Evolutionary conservation across 2,329 filamentous ascomycete species (phyloP).

Genomic region (Knufia petricola): DNA sequence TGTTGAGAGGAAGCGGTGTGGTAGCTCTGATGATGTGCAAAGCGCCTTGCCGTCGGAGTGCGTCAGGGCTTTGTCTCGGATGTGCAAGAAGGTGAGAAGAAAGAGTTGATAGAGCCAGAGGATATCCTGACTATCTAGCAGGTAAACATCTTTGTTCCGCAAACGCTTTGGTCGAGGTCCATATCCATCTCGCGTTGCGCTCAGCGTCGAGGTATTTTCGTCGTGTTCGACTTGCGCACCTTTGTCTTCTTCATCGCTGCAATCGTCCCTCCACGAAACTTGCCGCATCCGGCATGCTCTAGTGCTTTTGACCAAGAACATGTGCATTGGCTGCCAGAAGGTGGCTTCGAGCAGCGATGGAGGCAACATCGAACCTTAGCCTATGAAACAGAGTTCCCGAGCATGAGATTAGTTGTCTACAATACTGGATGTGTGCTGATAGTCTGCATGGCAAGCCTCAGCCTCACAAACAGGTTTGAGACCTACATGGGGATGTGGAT

Average conservation of each 20-base stretch:
- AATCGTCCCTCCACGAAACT: constrained; percentile 1
- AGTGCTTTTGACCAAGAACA: background rate
- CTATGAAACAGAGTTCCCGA: constrained; percentile 6
- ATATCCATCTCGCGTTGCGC: background rate
- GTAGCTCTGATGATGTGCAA: constrained; percentile 3
- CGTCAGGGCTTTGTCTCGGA: constrained; percentile 11
- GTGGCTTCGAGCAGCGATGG: background rate
- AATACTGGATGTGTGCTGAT: constrained; percentile 5
- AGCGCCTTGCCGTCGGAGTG: constrained; percentile 8
- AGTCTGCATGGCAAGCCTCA: background rate
- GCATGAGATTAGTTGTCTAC: constrained; percentile 2
- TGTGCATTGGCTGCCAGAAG: background rate
- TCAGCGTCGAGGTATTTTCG: background rate
- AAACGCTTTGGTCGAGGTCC: constrained; percentile 4
- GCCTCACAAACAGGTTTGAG: constrained; percentile 1
- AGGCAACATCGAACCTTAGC: background rate
- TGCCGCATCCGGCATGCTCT: constrained; percentile 5
- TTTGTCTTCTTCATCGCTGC: constrained; percentile 4
- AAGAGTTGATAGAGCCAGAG: background rate
- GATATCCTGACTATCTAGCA: constrained; percentile 8
- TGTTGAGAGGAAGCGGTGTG: constrained; percentile 6
- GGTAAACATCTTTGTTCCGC: constrained; percentile 3
- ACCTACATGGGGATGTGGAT: background rate
- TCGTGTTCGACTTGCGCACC: background rate
- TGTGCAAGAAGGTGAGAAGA: constrained; percentile 5